These are phyloP conservation scores for Pythium guiyangense DNA, from an alignment of 352 stramenopile species.

Conservation along the genomic window DNA sequence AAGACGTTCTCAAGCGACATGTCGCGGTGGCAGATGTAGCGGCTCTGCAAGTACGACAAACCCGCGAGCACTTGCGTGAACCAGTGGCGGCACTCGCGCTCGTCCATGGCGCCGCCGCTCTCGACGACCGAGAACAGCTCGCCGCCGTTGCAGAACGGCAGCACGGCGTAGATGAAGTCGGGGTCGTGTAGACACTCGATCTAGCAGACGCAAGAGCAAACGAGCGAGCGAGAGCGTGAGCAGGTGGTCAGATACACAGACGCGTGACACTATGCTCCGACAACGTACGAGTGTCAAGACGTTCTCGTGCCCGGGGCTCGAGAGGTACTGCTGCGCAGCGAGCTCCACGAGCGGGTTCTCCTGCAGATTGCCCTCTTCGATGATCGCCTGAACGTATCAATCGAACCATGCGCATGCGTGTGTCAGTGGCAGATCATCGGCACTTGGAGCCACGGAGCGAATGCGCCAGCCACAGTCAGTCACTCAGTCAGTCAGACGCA, in stretches of 20 bases:
- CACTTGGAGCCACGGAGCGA: too few relatives aligned
- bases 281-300: slow-evolving; percentile 76
- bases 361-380: slow-evolving; percentile 82
- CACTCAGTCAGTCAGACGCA: too few relatives aligned
- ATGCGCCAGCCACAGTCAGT: too few relatives aligned
- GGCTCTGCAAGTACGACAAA: slow-evolving; percentile 77
- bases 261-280: neutral
- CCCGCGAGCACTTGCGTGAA: slow-evolving; percentile 79
- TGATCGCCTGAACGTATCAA: slow-evolving; percentile 68
- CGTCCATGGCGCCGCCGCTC: slow-evolving; percentile 74
- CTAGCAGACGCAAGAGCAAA: slow-evolving; percentile 17
- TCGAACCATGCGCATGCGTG: neutral
- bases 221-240: neutral
- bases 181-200: slow-evolving; percentile 80
- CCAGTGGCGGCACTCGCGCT: slow-evolving; percentile 74
- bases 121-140: slow-evolving; percentile 84
- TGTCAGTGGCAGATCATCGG: neutral
- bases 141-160: slow-evolving; percentile 82
- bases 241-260: too few relatives aligned
- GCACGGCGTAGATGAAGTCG: slow-evolving; percentile 82
- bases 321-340: slow-evolving; percentile 81
- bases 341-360: slow-evolving; percentile 86
- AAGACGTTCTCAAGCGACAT: slow-evolving; percentile 88
- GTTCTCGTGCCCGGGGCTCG: slow-evolving; percentile 73
- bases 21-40: slow-evolving; percentile 84